Evolutionary conservation across 1,284 basidiomycete genomes (phyloP), one percentile per base, ranked within the genome.

Genomic region (Ceratobasidium papillatum): DNA sequence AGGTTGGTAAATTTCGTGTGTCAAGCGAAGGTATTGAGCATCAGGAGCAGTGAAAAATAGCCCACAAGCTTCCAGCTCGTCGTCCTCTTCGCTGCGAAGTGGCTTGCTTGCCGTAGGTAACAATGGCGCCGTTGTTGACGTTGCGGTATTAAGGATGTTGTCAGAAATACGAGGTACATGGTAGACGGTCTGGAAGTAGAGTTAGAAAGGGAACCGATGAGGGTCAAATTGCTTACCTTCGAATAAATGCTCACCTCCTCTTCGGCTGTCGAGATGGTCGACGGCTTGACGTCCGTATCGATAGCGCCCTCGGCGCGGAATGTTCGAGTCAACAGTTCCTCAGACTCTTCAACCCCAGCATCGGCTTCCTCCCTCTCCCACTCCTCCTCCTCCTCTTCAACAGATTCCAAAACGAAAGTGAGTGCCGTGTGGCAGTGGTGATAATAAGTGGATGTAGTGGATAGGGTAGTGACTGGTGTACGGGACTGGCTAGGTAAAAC

Each of bases 311-410:
- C 8, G 51, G 17, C 51, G 27, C 51, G 27, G 27, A 25, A 8
- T 32, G 51, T 54, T 54, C 25, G 51, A 54, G n/a, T 17, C 8
- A 30, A 17, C 5, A 17, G 17, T 43, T 41, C 59, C 2, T 5
- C 25, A 14, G 32, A 38, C 34, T 2, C 59, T 43, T 62, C 59
- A 25, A 43, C 38, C 38, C 30, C 19, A 43, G 25, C 32, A 9
- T 41, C 22, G 14, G 22, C n/a, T 54, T 27, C n/a, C n/a, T n/a
- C n/a, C n/a, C n/a, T n/a, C n/a, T n/a, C n/a, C n/a, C n/a, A n/a
- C 49, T 68, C 49, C 32, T 69, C 66, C 43, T 61, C 68, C 30
- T 71, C 68, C 56, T 71, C 68, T 34, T 54, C 68, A 34, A 71
- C 54, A n/a, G 52, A 59, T 9, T 34, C 49, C 27, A 71, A 75